Percentiles rank a stretch among this genome's conserved stretches.
phyloP scores from a whole-genome alignment of 768 basidiomycete genomes.

The Hygrocybe punicea region DNA sequence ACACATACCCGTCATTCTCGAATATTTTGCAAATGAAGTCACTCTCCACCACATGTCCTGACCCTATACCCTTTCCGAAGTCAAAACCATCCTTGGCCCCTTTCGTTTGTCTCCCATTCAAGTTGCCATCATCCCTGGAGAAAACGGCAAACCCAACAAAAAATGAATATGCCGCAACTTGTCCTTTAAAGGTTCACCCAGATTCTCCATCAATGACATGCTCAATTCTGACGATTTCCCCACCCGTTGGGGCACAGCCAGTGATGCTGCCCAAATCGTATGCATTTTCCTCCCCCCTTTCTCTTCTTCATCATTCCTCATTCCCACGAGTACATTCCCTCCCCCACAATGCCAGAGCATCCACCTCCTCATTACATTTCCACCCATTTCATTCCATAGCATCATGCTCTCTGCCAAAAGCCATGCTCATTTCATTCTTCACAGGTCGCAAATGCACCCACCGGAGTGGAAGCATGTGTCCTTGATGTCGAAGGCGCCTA shows the following conservation, averaged over 20 bases:
- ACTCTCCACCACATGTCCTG: constrained; percentile 11
- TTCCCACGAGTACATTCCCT: not conserved
- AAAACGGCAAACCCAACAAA: constrained; percentile 18
- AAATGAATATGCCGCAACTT: constrained; percentile 17
- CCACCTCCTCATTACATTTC: not conserved
- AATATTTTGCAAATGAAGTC: constrained; percentile 16
- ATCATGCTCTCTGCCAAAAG: not conserved
- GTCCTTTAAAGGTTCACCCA: constrained; percentile 13
- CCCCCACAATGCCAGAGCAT: not conserved
- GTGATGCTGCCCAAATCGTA: constrained; percentile 14
- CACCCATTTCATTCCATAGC: not conserved
- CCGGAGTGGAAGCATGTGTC: constrained; percentile 26
- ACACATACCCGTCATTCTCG: constrained; percentile 5
- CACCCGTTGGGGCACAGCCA: constrained; percentile 20
- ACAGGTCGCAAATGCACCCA: constrained; percentile 25
- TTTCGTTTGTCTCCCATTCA: constrained; percentile 22
- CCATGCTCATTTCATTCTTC: not conserved
- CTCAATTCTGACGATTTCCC: constrained; percentile 23
- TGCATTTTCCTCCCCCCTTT: constrained; percentile 3
- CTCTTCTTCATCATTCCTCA: not conserved
- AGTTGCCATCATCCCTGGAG: constrained; percentile 1
- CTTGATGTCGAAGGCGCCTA: constrained; percentile 31
- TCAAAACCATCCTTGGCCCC: constrained; percentile 22
- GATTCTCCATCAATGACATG: constrained; percentile 20
- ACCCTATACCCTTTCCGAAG: constrained; percentile 16